These are phyloP conservation scores for Globisporangium okanoganense DNA, from an alignment of 352 stramenopile genomes.

Conservation along the genomic window DNA sequence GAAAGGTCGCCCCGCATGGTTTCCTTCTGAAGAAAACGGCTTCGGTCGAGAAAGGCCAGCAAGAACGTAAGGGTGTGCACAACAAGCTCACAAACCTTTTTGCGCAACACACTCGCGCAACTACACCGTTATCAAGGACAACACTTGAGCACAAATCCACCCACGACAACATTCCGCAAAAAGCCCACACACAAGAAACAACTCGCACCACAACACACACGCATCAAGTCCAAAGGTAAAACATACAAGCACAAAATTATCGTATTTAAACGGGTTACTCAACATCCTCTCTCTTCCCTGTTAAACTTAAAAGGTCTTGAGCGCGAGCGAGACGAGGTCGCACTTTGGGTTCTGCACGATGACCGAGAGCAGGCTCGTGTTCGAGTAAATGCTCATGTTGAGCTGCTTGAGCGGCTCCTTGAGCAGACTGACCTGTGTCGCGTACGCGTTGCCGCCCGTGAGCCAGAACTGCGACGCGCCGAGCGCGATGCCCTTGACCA, in stretches of 20 bases:
- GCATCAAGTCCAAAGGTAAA: no score
- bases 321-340: slow-evolving; percentile 15
- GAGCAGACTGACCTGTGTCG: slow-evolving; percentile 18
- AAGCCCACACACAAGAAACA: no score
- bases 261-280: not conserved
- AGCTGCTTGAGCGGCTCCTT: slow-evolving; percentile 18
- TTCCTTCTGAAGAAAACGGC: no score
- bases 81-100: not conserved
- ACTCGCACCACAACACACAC: no score
- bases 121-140: not conserved
- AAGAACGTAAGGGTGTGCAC: no score
- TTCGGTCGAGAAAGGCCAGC: no score
- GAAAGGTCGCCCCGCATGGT: not conserved
- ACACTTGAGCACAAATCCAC: not conserved
- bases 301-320: not conserved
- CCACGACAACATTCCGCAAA: no score
- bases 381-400: slow-evolving; percentile 31
- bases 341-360: slow-evolving; percentile 23
- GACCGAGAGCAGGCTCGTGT: slow-evolving; percentile 13
- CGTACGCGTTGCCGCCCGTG: slow-evolving; percentile 26
- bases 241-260: not conserved
- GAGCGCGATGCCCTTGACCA: slow-evolving; percentile 36
- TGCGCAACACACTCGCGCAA: not conserved
- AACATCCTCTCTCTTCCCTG: not conserved
- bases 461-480: slow-evolving; percentile 50